These are phyloP conservation scores for Avicennia marina DNA, from an alignment of 257 asterid species.

Conservation along the genomic window DNA sequence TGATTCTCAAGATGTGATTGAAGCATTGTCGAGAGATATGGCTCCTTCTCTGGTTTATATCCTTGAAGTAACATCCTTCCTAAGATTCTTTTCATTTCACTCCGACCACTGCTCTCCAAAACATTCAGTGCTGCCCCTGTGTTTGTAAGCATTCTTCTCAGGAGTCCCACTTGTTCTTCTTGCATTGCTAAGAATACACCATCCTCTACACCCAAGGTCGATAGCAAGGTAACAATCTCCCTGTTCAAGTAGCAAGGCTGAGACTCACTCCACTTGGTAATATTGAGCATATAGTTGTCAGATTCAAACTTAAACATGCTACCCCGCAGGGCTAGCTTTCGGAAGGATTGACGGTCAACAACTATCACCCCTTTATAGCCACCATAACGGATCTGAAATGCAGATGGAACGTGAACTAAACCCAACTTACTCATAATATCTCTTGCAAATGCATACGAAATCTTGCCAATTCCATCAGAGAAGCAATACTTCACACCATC, in stretches of 20 bases:
- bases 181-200: conserved; percentile 50
- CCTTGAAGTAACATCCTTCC: conserved; percentile 67
- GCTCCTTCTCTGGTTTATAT: conserved; percentile 59
- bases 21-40: conserved; percentile 74
- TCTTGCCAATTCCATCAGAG: conserved; percentile 94
- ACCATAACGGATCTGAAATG: conserved; percentile 92
- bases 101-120: conserved; percentile 69
- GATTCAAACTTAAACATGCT: conserved; percentile 94
- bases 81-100: conserved; percentile 54
- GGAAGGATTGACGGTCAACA: conserved; percentile 53
- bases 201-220: conserved; percentile 81
- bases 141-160: conserved; percentile 55
- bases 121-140: conserved; percentile 54
- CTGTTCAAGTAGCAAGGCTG: conserved; percentile 88
- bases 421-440: conserved; percentile 55
- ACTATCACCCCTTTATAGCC: conserved; percentile 93
- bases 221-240: conserved; percentile 68
- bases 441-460: conserved; percentile 55
- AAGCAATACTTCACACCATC: conserved; percentile 79
- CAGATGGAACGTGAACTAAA: conserved; percentile 60
- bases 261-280: conserved; percentile 82
- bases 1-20: conserved; percentile 67
- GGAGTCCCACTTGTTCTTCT: conserved; percentile 45
- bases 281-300: conserved; percentile 68
- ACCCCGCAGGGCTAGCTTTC: conserved; percentile 60